phyloP scores from a whole-genome alignment of 1,284 basidiomycete genomes.

The Pseudozyma sp. region DNA sequence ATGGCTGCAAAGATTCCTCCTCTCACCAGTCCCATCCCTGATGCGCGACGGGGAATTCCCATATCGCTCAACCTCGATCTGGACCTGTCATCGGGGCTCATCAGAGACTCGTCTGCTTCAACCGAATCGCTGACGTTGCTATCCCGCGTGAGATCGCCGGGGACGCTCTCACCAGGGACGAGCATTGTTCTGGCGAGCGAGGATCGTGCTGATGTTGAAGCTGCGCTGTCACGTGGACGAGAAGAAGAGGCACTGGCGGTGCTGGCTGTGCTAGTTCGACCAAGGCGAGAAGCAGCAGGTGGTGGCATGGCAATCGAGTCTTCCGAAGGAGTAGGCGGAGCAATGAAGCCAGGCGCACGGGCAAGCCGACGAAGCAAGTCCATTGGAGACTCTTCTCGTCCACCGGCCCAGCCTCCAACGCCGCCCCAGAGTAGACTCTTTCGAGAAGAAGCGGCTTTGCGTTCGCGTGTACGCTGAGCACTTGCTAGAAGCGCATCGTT shows the following conservation, averaged over 20 bases:
- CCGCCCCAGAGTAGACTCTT: slow-evolving; percentile 50
- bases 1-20: slow-evolving; percentile 51
- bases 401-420: slow-evolving; percentile 50
- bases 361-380: slow-evolving; percentile 46
- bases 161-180: slow-evolving; percentile 42
- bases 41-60: slow-evolving; percentile 40
- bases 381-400: slow-evolving; percentile 53
- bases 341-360: slow-evolving; percentile 43
- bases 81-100: slow-evolving; percentile 14
- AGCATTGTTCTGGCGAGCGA: slow-evolving; percentile 41
- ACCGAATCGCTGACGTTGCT: slow-evolving; percentile 35
- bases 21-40: slow-evolving; percentile 24
- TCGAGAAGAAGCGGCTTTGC: slow-evolving; percentile 18
- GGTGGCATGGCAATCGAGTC: slow-evolving; percentile 47
- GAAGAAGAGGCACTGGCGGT: slow-evolving; percentile 16
- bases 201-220: slow-evolving; percentile 18
- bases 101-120: slow-evolving; percentile 31
- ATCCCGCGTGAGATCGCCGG: slow-evolving; percentile 51
- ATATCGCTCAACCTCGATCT: slow-evolving; percentile 37
- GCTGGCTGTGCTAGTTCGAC: slow-evolving; percentile 25
- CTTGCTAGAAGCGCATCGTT: slow-evolving; percentile 45
- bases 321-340: slow-evolving; percentile 38
- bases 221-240: slow-evolving; percentile 23
- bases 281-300: slow-evolving; percentile 12
- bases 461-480: slow-evolving; percentile 40